Percentiles rank a stretch among this genome's conserved stretches.
These are phyloP conservation scores for Acer yangbiense DNA, from an alignment of 345 rosid species.

Conservation along the genomic window DNA sequence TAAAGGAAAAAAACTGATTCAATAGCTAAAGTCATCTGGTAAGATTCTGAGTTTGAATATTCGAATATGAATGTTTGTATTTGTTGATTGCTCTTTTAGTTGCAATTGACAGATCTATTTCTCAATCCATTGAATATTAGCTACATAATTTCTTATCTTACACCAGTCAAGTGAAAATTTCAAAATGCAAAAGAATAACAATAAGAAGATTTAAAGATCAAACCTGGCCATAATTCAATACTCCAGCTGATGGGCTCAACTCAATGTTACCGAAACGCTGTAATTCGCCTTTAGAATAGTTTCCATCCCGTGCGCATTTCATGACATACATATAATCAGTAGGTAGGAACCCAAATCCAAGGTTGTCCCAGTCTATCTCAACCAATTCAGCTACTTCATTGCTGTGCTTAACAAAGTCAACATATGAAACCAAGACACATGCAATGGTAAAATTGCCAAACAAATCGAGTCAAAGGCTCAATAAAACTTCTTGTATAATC, in stretches of 20 bases:
- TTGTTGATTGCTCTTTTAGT: background rate
- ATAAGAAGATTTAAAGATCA: background rate
- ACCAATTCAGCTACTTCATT: conserved; percentile 49
- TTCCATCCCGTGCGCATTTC: conserved; percentile 62
- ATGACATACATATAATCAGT: conserved; percentile 90
- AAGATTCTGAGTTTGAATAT: background rate
- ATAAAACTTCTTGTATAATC: background rate
- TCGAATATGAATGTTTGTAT: background rate
- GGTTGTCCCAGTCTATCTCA: conserved; percentile 85
- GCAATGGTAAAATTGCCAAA: background rate
- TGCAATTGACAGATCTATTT: background rate
- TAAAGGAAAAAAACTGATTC: background rate
- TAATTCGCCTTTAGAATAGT: conserved; percentile 65
- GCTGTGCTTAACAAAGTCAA: conserved; percentile 28
- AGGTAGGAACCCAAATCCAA: conserved; percentile 66
- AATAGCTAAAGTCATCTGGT: too few species aligned
- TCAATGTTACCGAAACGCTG: conserved; percentile 88
- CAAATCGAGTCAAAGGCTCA: too few species aligned
- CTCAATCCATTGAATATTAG: background rate
- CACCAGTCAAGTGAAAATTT: background rate
- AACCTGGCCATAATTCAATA: conserved; percentile 97
- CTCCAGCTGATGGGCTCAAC: conserved; percentile 84
- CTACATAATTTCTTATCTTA: background rate
- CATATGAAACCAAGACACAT: background rate
- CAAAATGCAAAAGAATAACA: conserved; percentile 1